Base-by-base conservation (phyloP, 2,329 filamentous ascomycete species). In the Xylaria hypoxylon region DNA sequence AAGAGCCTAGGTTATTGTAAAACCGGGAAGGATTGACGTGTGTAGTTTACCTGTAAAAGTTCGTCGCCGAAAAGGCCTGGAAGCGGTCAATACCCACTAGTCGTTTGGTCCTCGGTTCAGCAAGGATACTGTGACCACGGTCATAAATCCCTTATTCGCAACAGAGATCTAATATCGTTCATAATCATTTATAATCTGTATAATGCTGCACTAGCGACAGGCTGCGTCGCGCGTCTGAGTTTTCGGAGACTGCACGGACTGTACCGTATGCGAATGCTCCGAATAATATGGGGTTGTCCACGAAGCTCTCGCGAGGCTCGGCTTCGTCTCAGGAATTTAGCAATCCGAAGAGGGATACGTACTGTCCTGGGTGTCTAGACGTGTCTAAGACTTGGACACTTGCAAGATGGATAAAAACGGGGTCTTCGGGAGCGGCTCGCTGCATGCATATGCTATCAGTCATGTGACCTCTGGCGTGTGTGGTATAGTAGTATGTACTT, bases 391-490 rank as follows among this genome's bases (percentile, higher is more conserved):
- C 44, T 42, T 42, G 22, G 42, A 40, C 69, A 64, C 68, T 52
- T 57, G 35, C 60, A 61, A 57, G 47, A 64, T 58, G 60, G 69
- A 70, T 71, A 71, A 73, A 74, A 72, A 68, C 52, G 72, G 72
- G 71, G 69, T 60, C 69, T 69, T 64, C 72, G 70, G 73, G 74
- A 75, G 70, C 74, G 74, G 74, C 74, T 75, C 74, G 74, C 68
- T 74, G 74, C 74, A 75, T 75, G 72, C 74, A 76, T 73, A 73
- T 58, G 44, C 55, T 60, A 59, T 66, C 62, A 50, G 71, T 75
- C 74, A 76, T 74, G 74, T 76, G 74, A 76, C 68, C 53, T 50
- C 40, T 31, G 40, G 28, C 19, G 35, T 42, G 22, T 26, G 57
- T 35, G 31, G 57, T 60, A 52, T 55, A n/a, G n/a, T n/a, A n/a